Evolutionary conservation across 768 basidiomycete genomes (phyloP).

Genomic region (Xerocomellus chrysenteron): DNA sequence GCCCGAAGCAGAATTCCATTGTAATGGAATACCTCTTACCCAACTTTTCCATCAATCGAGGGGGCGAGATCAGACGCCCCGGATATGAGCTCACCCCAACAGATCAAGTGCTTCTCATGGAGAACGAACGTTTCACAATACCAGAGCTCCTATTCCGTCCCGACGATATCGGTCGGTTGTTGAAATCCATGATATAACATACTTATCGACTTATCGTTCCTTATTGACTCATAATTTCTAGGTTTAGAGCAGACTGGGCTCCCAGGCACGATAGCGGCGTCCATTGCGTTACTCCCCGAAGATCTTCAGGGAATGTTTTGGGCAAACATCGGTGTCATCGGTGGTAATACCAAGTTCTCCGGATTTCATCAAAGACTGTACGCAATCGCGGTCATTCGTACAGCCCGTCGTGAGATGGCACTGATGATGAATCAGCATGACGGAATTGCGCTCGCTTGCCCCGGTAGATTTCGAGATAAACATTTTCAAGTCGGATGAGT

Average conservation of each 20-base stretch:
- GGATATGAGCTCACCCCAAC: conserved; percentile 54
- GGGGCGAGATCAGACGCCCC: conserved; percentile 52
- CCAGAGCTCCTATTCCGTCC: conserved; percentile 94
- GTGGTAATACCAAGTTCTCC: conserved; percentile 75
- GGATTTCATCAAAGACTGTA: conserved; percentile 79
- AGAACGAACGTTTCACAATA: conserved; percentile 87
- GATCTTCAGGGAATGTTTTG: conserved; percentile 94
- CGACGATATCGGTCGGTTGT: conserved; percentile 75
- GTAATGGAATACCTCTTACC: conserved; percentile 90
- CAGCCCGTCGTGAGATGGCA: conserved; percentile 12
- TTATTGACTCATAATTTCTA: conserved; percentile 23
- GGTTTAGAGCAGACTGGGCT: conserved; percentile 84
- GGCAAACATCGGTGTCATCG: conserved; percentile 89
- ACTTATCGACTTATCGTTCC: conserved; percentile 4
- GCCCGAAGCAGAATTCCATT: conserved; percentile 61
- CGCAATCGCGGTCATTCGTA: conserved; percentile 30
- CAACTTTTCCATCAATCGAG: conserved; percentile 71
- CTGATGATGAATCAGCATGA: conserved; percentile 45
- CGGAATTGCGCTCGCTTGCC: conserved; percentile 76
- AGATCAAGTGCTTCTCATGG: conserved; percentile 79
- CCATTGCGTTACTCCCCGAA: conserved; percentile 71
- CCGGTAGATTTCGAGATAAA: conserved; percentile 77
- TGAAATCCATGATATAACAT: conserved; percentile 8
- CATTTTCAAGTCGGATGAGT: conserved; percentile 76
- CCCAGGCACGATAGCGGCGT: conserved; percentile 68